Evolutionary conservation across 2,329 filamentous ascomycete genomes (phyloP).

Genomic region (Pyricularia pennisetigena): DNA sequence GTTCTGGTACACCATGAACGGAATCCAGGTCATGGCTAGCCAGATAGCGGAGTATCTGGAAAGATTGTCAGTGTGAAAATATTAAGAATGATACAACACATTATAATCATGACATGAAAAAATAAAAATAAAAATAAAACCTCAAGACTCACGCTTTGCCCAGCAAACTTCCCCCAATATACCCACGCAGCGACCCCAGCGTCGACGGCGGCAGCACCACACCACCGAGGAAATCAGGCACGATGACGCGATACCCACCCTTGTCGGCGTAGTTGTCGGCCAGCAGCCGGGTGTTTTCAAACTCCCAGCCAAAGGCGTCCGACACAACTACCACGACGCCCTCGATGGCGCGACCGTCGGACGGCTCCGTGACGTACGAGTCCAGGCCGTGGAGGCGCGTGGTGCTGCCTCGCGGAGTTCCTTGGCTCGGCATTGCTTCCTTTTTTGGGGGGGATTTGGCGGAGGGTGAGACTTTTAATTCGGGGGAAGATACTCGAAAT

Average conservation of each 20-base stretch:
- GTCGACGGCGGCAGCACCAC: constrained; percentile 6
- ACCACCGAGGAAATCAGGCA: constrained; percentile 46
- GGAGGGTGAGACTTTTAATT: no score
- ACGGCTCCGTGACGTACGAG: constrained; percentile 33
- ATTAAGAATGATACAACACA: no score
- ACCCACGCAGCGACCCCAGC: constrained; percentile 17
- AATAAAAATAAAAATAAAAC: not conserved
- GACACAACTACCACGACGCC: constrained; percentile 43
- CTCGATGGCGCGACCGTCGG: constrained; percentile 21
- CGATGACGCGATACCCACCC: constrained; percentile 36
- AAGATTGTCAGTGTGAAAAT: not conserved
- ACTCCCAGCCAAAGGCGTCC: constrained; percentile 45
- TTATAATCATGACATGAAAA: not conserved
- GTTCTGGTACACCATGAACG: constrained; percentile 20
- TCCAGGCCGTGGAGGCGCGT: constrained; percentile 36
- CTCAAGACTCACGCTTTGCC: constrained; percentile 18
- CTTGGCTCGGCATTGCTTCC: constrained; percentile 16
- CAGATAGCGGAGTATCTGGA: constrained; percentile 17
- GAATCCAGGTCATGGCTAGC: constrained; percentile 16
- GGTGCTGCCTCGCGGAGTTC: constrained; percentile 29
- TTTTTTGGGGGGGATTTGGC: not conserved
- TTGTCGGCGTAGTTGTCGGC: constrained; percentile 44
- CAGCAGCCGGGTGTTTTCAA: constrained; percentile 41
- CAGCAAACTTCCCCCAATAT: constrained; percentile 15
- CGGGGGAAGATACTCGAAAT: not conserved